Percentiles rank a stretch among this genome's conserved stretches.
Evolutionary conservation across 1,139 yeast genomes (phyloP).

Genomic region (Kazachstania sp.): DNA sequence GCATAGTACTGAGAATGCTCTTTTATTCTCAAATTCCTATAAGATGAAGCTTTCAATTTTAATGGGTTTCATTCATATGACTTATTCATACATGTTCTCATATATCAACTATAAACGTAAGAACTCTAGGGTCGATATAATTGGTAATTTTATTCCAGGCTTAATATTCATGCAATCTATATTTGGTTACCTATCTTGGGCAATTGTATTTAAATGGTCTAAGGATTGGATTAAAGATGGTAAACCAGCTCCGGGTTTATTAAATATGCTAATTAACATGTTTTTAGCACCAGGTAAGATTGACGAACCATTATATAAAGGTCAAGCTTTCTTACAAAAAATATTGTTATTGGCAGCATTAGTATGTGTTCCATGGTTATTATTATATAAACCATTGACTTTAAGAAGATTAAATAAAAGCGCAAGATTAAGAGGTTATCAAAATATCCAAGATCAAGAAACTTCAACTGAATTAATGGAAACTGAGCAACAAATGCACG

Average conservation of each 20-base stretch:
- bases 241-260: constrained; percentile 68
- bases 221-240: constrained; percentile 64
- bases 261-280: constrained; percentile 77
- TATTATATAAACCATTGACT: constrained; percentile 57
- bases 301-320: constrained; percentile 55
- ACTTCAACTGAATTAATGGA: constrained; percentile 32
- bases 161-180: constrained; percentile 75
- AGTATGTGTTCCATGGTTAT: constrained; percentile 68
- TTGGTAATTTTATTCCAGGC: constrained; percentile 76
- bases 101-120: constrained; percentile 54
- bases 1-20: constrained; percentile 75
- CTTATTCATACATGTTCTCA: constrained; percentile 63
- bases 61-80: constrained; percentile 74
- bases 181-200: constrained; percentile 65
- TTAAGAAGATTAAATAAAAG: constrained; percentile 30
- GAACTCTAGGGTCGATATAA: constrained; percentile 52
- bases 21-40: constrained; percentile 67
- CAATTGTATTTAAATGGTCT: constrained; percentile 73
- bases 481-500: constrained; percentile 20
- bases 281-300: constrained; percentile 68
- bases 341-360: constrained; percentile 52
- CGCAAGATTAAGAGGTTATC: constrained; percentile 22
- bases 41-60: constrained; percentile 75
- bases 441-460: constrained; percentile 33
- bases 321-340: constrained; percentile 57